Conservation (phyloP, 1,284 basidiomycete species). For the Sporisorium exsertum region DNA sequence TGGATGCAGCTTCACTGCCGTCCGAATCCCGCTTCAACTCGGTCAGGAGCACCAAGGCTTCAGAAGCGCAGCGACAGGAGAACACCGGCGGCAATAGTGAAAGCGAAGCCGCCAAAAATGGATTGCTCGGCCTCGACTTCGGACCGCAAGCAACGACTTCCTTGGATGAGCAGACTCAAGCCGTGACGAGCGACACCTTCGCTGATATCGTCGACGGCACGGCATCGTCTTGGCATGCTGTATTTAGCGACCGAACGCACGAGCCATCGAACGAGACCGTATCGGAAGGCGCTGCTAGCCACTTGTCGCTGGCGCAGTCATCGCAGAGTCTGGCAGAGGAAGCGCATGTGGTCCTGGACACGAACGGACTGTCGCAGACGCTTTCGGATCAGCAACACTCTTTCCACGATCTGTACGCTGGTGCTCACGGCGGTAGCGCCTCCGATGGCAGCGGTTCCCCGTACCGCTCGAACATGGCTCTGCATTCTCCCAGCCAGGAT, state of each 20-base stretch:
- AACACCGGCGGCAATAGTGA: neutral
- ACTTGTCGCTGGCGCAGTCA: neutral
- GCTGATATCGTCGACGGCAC: conserved; percentile 28
- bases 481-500: conserved; percentile 4
- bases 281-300: neutral
- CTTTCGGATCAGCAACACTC: conserved; percentile 41
- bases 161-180: neutral
- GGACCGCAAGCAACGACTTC: neutral
- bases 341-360: conserved; percentile 31
- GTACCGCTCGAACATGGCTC: conserved; percentile 35
- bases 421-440: conserved; percentile 3
- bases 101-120: conserved; percentile 22
- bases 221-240: conserved; percentile 46
- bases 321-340: conserved; percentile 7
- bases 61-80: neutral
- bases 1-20: conserved; percentile 13
- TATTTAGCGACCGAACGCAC: conserved; percentile 23
- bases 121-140: conserved; percentile 30
- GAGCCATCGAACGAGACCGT: neutral
- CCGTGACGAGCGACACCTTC: conserved; percentile 19
- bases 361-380: conserved; percentile 44
- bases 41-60: neutral
- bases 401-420: conserved; percentile 13
- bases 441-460: conserved; percentile 8
- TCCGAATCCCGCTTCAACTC: conserved; percentile 12